phyloP scores from a whole-genome alignment of 768 basidiomycete genomes.

The Pleurotus tuber-regium region DNA sequence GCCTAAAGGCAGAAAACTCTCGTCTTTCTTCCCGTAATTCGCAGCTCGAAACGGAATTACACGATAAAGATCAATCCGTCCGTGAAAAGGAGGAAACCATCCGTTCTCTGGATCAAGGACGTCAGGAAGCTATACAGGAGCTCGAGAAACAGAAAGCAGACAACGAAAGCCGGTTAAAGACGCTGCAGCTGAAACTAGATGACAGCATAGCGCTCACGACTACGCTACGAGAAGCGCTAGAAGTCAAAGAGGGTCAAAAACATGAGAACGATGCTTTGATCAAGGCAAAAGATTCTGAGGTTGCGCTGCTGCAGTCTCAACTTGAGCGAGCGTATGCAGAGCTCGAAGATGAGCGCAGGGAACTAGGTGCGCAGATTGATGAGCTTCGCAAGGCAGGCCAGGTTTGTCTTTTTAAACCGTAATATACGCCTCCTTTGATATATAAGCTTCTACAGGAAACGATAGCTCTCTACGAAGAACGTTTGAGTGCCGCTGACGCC shows the following conservation, averaged over 20 bases:
- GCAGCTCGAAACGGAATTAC: not conserved
- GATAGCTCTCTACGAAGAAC: slow-evolving; percentile 92
- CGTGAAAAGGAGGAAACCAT: slow-evolving; percentile 1
- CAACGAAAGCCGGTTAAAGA: slow-evolving; percentile 34
- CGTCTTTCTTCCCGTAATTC: not conserved
- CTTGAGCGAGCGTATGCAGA: slow-evolving; percentile 27
- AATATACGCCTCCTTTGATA: not conserved
- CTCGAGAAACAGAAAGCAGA: slow-evolving; percentile 48
- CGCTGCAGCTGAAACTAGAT: slow-evolving; percentile 32
- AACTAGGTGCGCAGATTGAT: slow-evolving; percentile 73
- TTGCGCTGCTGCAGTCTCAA: slow-evolving; percentile 46
- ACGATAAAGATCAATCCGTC: not conserved
- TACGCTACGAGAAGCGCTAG: slow-evolving; percentile 51
- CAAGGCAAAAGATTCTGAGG: slow-evolving; percentile 58
- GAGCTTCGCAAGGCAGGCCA: slow-evolving; percentile 88
- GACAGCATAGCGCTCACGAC: slow-evolving; percentile 38
- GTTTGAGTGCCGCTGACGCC: slow-evolving; percentile 65
- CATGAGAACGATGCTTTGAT: slow-evolving; percentile 49
- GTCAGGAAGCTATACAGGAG: slow-evolving; percentile 38
- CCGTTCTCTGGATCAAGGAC: slow-evolving; percentile 36
- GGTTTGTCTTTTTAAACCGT: slow-evolving; percentile 37
- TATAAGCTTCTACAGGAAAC: slow-evolving; percentile 62
- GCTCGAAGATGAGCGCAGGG: slow-evolving; percentile 55
- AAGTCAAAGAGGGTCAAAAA: slow-evolving; percentile 47
- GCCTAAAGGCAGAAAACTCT: not conserved